These are phyloP conservation scores for Dendrocalamus sinicus DNA, from an alignment of 176 grass and related monocot genomes.

Conservation along the genomic window DNA sequence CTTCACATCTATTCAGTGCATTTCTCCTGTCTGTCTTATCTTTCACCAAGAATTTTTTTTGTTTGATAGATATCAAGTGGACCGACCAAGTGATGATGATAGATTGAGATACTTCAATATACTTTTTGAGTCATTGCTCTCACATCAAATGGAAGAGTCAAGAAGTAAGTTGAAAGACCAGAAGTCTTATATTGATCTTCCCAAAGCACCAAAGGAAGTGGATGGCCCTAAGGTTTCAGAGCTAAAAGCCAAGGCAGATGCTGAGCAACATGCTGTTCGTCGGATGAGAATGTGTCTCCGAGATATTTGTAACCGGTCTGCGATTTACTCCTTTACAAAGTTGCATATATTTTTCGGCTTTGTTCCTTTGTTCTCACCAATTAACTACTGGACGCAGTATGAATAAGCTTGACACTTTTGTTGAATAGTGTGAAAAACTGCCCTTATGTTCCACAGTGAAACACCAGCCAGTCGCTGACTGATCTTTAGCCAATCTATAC, in stretches of 20 bases:
- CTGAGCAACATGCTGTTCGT: slow-evolving; percentile 95
- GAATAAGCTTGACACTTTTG: not conserved
- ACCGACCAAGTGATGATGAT: slow-evolving; percentile 77
- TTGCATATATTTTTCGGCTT: slow-evolving; percentile 8
- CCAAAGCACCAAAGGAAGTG: slow-evolving; percentile 87
- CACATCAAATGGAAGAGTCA: slow-evolving; percentile 81
- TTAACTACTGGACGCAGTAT: not conserved
- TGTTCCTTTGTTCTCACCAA: slow-evolving; percentile 2
- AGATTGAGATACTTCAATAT: slow-evolving; percentile 71
- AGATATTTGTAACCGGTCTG: slow-evolving; percentile 97
- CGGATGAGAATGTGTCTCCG: slow-evolving; percentile 96
- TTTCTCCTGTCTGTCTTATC: slow-evolving; percentile 33
- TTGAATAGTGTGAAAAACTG: slow-evolving; percentile 15
- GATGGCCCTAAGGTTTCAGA: slow-evolving; percentile 78
- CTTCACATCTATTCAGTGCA: not conserved
- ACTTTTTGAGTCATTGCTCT: slow-evolving; percentile 68
- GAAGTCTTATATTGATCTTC: slow-evolving; percentile 72
- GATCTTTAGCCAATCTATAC: not conserved
- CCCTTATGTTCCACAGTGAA: not conserved
- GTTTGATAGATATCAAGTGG: slow-evolving; percentile 85
- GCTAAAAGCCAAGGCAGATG: slow-evolving; percentile 84
- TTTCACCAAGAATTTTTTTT: slow-evolving; percentile 42
- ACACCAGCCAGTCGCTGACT: not conserved
- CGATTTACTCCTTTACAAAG: slow-evolving; percentile 21
- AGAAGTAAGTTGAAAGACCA: slow-evolving; percentile 69